A percentile compares a stretch with the other conserved stretches of the same genome.
Evolutionary conservation across 179 eudicot genomes (phyloP).

Genomic region (Silene coronaria): DNA sequence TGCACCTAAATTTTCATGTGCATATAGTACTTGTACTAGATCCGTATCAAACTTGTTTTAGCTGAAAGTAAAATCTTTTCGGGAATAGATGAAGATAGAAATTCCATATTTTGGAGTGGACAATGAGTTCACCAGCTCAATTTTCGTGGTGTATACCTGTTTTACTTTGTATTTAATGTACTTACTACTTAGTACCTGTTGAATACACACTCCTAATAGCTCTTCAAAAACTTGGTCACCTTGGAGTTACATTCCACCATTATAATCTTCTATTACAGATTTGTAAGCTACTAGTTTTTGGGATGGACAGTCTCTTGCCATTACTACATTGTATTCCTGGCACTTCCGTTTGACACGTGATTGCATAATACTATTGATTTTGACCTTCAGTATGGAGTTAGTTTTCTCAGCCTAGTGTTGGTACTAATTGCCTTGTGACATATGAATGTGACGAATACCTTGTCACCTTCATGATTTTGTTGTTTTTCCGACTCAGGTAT

Average conservation of each 20-base stretch:
- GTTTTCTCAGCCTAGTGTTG: too few species aligned
- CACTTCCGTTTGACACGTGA: neutral
- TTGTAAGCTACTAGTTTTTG: neutral
- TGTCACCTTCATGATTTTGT: too few species aligned
- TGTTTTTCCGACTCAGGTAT: too few species aligned
- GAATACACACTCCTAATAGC: conserved; percentile 19
- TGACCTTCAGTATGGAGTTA: too few species aligned
- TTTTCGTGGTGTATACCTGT: conserved; percentile 23
- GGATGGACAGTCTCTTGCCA: neutral
- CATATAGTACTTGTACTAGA: conserved; percentile 16
- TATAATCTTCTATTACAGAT: neutral
- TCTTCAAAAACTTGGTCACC: neutral
- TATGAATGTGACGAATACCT: too few species aligned
- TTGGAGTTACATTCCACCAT: neutral
- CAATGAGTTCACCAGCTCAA: conserved; percentile 12
- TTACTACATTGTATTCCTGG: neutral
- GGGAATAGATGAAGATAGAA: conserved; percentile 19
- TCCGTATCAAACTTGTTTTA: conserved; percentile 10
- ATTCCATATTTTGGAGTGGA: conserved; percentile 13
- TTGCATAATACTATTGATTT: neutral
- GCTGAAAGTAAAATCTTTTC: conserved; percentile 2
- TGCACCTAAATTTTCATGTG: conserved; percentile 20
- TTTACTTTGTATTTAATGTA: conserved; percentile 22
- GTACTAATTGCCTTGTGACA: too few species aligned
- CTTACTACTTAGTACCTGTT: conserved; percentile 18